Base-by-base conservation (phyloP, 2,329 filamentous ascomycete genomes). In the Aotearoamyces nothofagi region DNA sequence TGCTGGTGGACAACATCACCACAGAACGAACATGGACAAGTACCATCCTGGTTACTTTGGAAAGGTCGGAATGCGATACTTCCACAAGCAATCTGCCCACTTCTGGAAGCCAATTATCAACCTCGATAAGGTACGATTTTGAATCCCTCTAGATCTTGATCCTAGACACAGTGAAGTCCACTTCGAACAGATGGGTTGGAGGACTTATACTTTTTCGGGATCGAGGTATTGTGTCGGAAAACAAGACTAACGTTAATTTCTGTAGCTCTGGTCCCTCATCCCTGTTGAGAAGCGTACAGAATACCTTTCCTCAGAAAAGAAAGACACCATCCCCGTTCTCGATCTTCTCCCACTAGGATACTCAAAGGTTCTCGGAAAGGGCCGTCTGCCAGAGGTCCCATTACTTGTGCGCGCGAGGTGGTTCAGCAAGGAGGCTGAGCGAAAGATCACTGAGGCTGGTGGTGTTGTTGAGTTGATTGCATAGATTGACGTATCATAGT, bases 21-120 rank as follows among this genome's bases (percentile, higher is more conserved):
- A 92, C 76, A 66, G 82, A 48, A 92, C 82, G 55, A 92, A 92
- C 68, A 66, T 84, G 53, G 78, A 82, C 61, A 77, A 87, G 66
- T 84, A 87, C 77, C 82, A 92, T 58, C 84, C 87, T 41, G 90
- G 90, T 83, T 96, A 96, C 81, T 96, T 94, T 65, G 83, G 83
- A 66, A 93, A 94, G 69, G 81, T 87, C 50, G 79, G 80, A 66
- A 87, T 87, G 80, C 70, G 81, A 55, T 78, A 87, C 68, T 94
- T 93, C 81, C 87, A 96, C 74, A 86, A 90, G 66, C 77, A 82
- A 56, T 71, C 76, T 55, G 87, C 87, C 71, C 79, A 92, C 57
- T 84, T 87, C 73, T 98, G 87, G 90, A 94, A 93, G 70, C 90
- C 90, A 45, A 73, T 83, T 50, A 79, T 98, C 78, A 98, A 98